Evolutionary conservation across 2,329 filamentous ascomycete species (phyloP).

Genomic region (Fusarium duplospermum): DNA sequence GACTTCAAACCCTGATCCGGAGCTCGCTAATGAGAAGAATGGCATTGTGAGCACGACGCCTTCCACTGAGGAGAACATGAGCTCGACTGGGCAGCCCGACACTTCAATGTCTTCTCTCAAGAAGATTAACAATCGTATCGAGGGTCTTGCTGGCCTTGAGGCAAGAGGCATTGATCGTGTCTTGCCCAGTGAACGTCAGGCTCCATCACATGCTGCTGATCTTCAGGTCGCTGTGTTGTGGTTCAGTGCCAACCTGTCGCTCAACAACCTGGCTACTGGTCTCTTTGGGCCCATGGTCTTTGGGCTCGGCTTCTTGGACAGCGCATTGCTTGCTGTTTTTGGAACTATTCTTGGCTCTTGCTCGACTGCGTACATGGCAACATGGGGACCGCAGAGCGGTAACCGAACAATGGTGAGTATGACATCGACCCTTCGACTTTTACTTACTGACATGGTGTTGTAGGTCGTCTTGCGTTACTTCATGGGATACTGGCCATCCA

Average conservation of each 20-base stretch:
- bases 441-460: slow-evolving; percentile 2
- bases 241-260: slow-evolving; percentile 58
- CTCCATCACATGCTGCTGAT: slow-evolving; percentile 48
- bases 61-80: slow-evolving; percentile 16
- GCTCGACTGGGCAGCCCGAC: background rate
- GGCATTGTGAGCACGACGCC: slow-evolving; percentile 18
- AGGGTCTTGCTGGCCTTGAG: slow-evolving; percentile 51
- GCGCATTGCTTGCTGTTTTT: slow-evolving; percentile 77
- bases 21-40: slow-evolving; percentile 31
- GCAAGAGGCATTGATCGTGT: slow-evolving; percentile 55
- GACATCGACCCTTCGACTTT: background rate
- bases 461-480: slow-evolving; percentile 77
- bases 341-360: slow-evolving; percentile 80
- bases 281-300: slow-evolving; percentile 77
- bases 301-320: slow-evolving; percentile 77
- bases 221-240: slow-evolving; percentile 55
- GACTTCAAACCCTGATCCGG: slow-evolving; percentile 12
- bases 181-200: slow-evolving; percentile 50
- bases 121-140: slow-evolving; percentile 35
- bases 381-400: slow-evolving; percentile 79
- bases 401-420: slow-evolving; percentile 75
- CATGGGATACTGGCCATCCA: slow-evolving; percentile 72
- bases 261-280: slow-evolving; percentile 71
- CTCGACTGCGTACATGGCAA: slow-evolving; percentile 81
- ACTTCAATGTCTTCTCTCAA: slow-evolving; percentile 15